These are phyloP conservation scores for Boletus subparvulus DNA, from an alignment of 768 basidiomycete genomes.

Conservation along the genomic window DNA sequence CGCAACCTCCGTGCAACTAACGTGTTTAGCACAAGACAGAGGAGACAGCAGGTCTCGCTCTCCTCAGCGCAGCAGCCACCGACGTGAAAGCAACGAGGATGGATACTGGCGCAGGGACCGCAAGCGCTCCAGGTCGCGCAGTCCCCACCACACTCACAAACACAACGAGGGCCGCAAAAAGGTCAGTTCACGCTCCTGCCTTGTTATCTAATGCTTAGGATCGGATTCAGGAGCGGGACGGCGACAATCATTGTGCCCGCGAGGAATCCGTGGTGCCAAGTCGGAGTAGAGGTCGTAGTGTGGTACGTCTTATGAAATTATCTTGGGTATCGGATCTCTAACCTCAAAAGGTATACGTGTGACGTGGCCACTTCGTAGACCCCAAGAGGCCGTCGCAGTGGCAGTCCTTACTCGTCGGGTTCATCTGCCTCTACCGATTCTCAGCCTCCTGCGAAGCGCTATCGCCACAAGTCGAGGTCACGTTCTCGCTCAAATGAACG, in stretches of 20 bases:
- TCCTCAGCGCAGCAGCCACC: slow-evolving; percentile 13
- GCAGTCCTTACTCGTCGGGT: slow-evolving; percentile 20
- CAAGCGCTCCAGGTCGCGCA: slow-evolving; percentile 26
- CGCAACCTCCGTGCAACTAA: neutral
- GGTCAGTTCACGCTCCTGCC: neutral
- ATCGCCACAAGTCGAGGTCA: slow-evolving; percentile 20
- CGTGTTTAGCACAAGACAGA: slow-evolving; percentile 18
- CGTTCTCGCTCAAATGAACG: slow-evolving; percentile 22
- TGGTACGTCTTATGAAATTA: slow-evolving; percentile 25
- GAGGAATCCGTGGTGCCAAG: slow-evolving; percentile 3
- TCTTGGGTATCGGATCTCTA: slow-evolving; percentile 4
- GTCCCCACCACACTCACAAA: slow-evolving; percentile 11
- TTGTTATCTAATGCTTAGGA: neutral
- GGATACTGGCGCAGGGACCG: slow-evolving; percentile 5
- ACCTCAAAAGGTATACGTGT: slow-evolving; percentile 28
- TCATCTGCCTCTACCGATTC: slow-evolving; percentile 18
- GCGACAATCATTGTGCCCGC: slow-evolving; percentile 1
- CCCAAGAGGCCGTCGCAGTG: slow-evolving; percentile 14
- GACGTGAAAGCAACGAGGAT: slow-evolving; percentile 11
- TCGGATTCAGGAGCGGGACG: slow-evolving; percentile 7
- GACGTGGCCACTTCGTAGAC: slow-evolving; percentile 20
- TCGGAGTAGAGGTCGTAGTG: slow-evolving; percentile 23
- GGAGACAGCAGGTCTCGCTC: slow-evolving; percentile 27
- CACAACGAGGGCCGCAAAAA: slow-evolving; percentile 2
- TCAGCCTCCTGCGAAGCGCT: slow-evolving; percentile 14